Base-by-base conservation (phyloP, 768 basidiomycete species). In the Termitomyces sp. region DNA sequence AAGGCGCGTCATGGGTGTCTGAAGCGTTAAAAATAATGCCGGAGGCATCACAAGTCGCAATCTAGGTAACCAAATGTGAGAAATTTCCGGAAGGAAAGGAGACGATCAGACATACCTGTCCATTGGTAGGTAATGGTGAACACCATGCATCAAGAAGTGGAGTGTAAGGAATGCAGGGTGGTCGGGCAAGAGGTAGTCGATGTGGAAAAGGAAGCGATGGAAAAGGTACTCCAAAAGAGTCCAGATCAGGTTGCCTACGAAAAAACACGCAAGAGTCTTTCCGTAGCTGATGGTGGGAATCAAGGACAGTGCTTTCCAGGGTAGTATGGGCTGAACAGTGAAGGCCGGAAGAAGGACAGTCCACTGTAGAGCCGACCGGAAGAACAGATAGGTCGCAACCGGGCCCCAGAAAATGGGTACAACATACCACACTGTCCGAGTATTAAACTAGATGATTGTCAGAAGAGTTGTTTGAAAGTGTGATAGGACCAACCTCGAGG, bases 81-180 rank as follows among this genome's bases (percentile, higher is more conserved):
- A 16, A n/a, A 23, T 41, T n/a, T 46, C 32, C 3, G 48, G n/a
- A 43, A 13, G 16, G 43, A 20, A 61, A 16, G 12, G 30, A 7
- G 2, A 33, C 10, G 49, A 18, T 50, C 18, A 43, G 6, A 72
- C 83, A 62, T 68, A 92, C 89, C 86, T 79, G 69, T 97, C 95
- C 95, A 98, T 97, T 16, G 95, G 97, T 63, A 99, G 78, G 69
- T 95, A 99, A 72, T 99, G 97, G 70, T 99, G 97, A 38, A 99
- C 86, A 16, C 97, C 97, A 68, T 98, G 97, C 70, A 93, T 78
- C 67, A 92, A 70, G 75, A 99, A 99, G 70, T 99, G 97, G 28
- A 98, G 70, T 46, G 86, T 85, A 68, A 98, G 79, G 74, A 89
- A 91, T 54, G 76, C 74, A 5, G 89, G 88, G 58, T 76, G 79